Conservation (phyloP, 805 yeast genomes). For the Yarrowia divulgata region DNA sequence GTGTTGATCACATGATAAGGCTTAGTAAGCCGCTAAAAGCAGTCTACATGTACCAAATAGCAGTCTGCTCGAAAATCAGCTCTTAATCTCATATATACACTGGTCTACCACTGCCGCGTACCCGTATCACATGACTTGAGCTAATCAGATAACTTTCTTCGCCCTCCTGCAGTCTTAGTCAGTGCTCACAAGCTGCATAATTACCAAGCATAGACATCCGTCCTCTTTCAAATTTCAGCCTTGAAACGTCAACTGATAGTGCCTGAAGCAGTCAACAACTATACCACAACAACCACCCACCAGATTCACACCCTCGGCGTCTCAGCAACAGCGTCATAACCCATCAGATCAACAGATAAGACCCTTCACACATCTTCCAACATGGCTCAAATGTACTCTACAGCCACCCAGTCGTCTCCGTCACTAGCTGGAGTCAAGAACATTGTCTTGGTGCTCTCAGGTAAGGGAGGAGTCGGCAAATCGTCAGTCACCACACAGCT, state of each 20-base stretch:
- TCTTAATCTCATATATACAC: background rate
- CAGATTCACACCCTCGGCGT: background rate
- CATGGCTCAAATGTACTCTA: conserved; percentile 34
- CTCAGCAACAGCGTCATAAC: background rate
- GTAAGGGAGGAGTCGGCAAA: conserved; percentile 98
- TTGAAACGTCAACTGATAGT: background rate
- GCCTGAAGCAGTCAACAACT: background rate
- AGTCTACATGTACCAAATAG: background rate
- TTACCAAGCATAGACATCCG: conserved; percentile 15
- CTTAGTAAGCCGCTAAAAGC: background rate
- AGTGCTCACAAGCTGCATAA: background rate
- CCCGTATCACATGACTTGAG: conserved; percentile 14
- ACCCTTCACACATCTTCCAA: background rate
- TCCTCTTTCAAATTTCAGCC: background rate
- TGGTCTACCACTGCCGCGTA: background rate
- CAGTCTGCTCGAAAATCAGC: background rate
- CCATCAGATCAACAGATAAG: background rate
- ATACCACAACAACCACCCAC: too few species aligned
- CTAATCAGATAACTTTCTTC: conserved; percentile 26
- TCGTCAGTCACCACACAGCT: conserved; percentile 94
- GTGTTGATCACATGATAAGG: background rate
- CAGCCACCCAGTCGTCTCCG: conserved; percentile 40
- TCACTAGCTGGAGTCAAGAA: conserved; percentile 68
- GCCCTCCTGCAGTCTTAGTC: background rate
- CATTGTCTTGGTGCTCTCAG: conserved; percentile 82